Evolutionary conservation across 768 basidiomycete genomes (phyloP), one percentile per base, ranked within the genome.

Genomic region (Megacollybia marginata): DNA sequence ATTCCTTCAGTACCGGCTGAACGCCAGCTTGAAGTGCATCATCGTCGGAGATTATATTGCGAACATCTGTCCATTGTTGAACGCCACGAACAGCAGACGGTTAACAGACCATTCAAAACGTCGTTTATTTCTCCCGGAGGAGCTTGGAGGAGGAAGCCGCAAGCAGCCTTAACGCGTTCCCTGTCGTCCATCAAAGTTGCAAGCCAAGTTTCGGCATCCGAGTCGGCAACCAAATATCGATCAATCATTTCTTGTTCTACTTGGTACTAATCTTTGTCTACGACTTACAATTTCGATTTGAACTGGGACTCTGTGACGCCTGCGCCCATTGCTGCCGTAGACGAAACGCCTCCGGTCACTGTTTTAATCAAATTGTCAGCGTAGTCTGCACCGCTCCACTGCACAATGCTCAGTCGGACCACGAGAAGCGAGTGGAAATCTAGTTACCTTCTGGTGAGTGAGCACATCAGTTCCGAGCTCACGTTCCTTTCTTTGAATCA

Each of bases 321-420:
- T 57, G 83, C 83, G 46, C 95, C 96, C 95, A 98, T 98, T n/a
- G 96, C 95, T n/a, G 94, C 80, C 9, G 95, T 98, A 44, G 92
- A 93, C 34, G 92, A 95, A 53, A 99, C 80, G 51, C 96, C 96
- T 20, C 96, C 96, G 33, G 96, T 99, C 49, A 97, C 91, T 7
- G 95, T 94, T 80, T 92, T 93, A 69, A 96, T 78, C 48, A 95
- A 66, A 55, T 80, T 84, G 66, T 96, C 93, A 33, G 88, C 88
- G 58, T 91, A 94, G 66, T 95, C 92, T 4, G 88, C 93, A 33
- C 94, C 94, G 55, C 88, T 91, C 93, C 93, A 96, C 90, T 93
- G 57, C 23, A 48, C 12, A 18, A 16, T 45, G 31, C 36, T 58
- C 60, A 65, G 48, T 52, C 46, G 42, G 16, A 23, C 36, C 36